Evolutionary conservation across 2,329 filamentous ascomycete species (phyloP).

Genomic region (Huntiella bhutanensis): DNA sequence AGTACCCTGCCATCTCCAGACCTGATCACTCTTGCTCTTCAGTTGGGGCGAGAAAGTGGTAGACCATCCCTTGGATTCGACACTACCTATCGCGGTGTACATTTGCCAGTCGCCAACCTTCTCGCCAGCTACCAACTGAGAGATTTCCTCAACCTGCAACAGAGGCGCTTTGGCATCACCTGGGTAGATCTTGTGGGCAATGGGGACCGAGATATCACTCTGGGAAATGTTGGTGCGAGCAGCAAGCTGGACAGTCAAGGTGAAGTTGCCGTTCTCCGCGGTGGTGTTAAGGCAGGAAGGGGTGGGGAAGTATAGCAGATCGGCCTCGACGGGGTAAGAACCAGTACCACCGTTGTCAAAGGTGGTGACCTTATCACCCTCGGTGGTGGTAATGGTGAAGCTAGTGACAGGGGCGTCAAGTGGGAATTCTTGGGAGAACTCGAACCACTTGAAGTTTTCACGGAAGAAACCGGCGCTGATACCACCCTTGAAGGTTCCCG

Average conservation of each 20-base stretch:
- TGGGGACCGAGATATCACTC: conserved; percentile 1
- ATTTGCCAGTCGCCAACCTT: conserved; percentile 4
- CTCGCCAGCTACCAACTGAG: not conserved
- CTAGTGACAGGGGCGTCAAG: conserved; percentile 16
- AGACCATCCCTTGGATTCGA: not conserved
- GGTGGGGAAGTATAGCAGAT: conserved; percentile 15
- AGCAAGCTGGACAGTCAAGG: conserved; percentile 1
- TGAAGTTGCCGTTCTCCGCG: not conserved
- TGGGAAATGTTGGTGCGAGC: conserved; percentile 1
- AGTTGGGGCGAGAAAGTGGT: conserved; percentile 5
- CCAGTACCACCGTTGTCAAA: conserved; percentile 15
- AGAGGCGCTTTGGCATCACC: not conserved
- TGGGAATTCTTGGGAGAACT: conserved; percentile 16
- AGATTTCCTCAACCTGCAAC: not conserved
- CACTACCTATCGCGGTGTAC: conserved; percentile 1
- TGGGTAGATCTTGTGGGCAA: conserved; percentile 2
- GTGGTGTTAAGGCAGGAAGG: conserved; percentile 15
- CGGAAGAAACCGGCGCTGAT: conserved; percentile 14
- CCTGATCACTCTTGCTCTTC: not conserved
- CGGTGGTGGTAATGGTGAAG: conserved; percentile 17
- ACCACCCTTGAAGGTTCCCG: conserved; percentile 11
- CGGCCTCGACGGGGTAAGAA: conserved; percentile 17
- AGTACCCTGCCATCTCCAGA: not conserved
- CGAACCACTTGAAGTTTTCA: conserved; percentile 17
- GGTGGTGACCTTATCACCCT: conserved; percentile 14